Base-by-base conservation (phyloP, 2,329 filamentous ascomycete species). In the Madurella mycetomatis region DNA sequence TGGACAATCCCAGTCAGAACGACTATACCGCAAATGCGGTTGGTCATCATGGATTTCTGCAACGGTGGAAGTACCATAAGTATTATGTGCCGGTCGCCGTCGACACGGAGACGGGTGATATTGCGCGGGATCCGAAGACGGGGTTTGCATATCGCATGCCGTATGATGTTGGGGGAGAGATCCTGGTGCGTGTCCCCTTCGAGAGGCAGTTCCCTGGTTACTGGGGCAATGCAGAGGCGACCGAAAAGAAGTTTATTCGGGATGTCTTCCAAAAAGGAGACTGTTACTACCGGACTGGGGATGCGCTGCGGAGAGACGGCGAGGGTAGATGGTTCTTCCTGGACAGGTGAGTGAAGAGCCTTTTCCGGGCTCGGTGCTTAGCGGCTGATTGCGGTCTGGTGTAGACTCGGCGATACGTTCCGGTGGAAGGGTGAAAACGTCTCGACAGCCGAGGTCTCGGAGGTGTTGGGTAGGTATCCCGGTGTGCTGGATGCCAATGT, bases 351-450 rank as follows among this genome's bases (percentile, higher is more conserved):
- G 39, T 32, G 19, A n/a, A 1, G 2, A 2, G 3, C 3, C 25
- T 25, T 16, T 5, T 9, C 11, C 11, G 5, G 3, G 16, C 39
- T 25, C 15, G 16, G n/a, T 32, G 30, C n/a, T 37, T n/a, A 42
- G 13, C 19, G 5, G 5, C 9, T 37, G 13, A 37, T 37, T 15
- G 4, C 13, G 11, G 13, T 37, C 34, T 37, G 34, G 9, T 7
- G 5, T 43, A 69, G 84, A 4, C 75, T 89, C 1, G 86, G 86
- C 1, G 87, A 90, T 67, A 90, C 87, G 0, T 90, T 85, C 69
- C 78, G 87, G 32, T 89, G 86, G 86, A 89, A 88, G 68, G 81
- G 81, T 49, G 83, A 86, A 69, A 86, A 87, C 60, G 82, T 86
- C 41, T 83, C 80, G 11, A 86, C 83, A 41, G 73, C 83, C 11